A percentile compares a stretch with the other conserved stretches of the same genome.
Evolutionary conservation across 179 eudicot species (phyloP).

Genomic region (Beta corolliflora): DNA sequence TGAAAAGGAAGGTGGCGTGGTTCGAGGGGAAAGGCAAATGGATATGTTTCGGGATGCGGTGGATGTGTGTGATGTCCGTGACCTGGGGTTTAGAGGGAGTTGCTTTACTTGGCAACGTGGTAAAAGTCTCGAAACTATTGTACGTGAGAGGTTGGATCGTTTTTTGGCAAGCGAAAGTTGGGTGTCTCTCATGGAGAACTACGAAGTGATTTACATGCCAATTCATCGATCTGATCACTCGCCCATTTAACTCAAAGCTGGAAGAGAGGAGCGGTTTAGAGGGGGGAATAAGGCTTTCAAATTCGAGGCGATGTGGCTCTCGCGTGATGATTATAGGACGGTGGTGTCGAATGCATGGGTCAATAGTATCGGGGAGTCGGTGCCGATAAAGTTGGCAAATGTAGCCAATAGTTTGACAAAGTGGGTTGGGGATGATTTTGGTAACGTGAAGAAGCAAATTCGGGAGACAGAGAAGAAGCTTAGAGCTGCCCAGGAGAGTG

Average conservation of each 20-base stretch:
- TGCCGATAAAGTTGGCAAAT: fast-evolving
- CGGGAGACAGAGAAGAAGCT: not conserved
- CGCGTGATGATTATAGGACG: not conserved
- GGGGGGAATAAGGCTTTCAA: not conserved
- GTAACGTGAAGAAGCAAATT: not conserved
- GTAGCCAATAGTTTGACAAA: not conserved
- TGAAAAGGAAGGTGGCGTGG: not conserved
- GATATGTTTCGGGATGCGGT: not conserved
- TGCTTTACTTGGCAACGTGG: not conserved
- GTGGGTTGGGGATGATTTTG: not conserved
- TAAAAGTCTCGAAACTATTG: not conserved
- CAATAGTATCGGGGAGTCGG: not conserved
- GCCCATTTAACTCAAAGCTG: not conserved
- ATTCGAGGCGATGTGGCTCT: not conserved
- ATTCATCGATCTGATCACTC: not conserved
- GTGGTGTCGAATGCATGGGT: not conserved
- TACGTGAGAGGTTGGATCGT: not conserved
- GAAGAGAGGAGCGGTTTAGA: no score
- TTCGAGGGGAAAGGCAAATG: not conserved
- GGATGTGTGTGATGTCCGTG: not conserved
- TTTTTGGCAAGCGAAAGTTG: not conserved
- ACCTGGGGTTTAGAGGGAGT: not conserved
- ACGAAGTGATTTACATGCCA: not conserved
- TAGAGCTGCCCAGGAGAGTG: not conserved
- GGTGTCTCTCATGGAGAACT: not conserved